A percentile compares a stretch with the other conserved stretches of the same genome.
phyloP scores from a whole-genome alignment of 2,329 filamentous ascomycete genomes.

The Ilyonectria destructans region DNA sequence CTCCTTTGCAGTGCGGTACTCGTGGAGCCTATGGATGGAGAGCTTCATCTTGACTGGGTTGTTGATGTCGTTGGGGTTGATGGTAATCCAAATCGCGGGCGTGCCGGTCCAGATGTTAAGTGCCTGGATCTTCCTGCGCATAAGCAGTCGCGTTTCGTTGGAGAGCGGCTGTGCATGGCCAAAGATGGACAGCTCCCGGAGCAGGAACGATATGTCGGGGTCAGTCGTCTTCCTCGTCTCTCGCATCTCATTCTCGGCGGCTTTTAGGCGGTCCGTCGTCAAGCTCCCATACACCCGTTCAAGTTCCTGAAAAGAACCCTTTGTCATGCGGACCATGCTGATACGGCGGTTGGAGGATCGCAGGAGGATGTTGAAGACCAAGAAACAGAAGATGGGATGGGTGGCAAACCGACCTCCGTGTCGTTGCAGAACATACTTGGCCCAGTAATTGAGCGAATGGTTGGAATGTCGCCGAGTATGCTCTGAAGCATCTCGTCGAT shows the following conservation, averaged over 20 bases:
- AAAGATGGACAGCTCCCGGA: neutral
- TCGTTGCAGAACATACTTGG: conserved; percentile 37
- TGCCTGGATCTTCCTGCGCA: conserved; percentile 11
- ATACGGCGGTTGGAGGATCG: conserved; percentile 24
- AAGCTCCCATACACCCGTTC: no score
- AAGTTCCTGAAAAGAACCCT: no score
- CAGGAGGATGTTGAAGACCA: conserved; percentile 19
- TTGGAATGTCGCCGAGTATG: neutral
- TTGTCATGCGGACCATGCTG: conserved; percentile 3
- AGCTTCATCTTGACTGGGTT: conserved; percentile 34
- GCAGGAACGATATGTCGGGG: neutral
- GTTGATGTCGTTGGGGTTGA: conserved; percentile 34
- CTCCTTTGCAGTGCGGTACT: conserved; percentile 11
- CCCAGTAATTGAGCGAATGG: conserved; percentile 28
- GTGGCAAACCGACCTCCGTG: neutral
- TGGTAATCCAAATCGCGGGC: neutral
- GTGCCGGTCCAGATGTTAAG: conserved; percentile 4
- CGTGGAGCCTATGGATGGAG: conserved; percentile 23
- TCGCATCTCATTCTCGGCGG: no score
- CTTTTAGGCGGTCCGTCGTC: no score
- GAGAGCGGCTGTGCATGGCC: conserved; percentile 8
- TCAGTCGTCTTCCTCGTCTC: neutral
- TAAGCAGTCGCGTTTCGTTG: neutral
- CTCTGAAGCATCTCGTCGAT: conserved; percentile 1
- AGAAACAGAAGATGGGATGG: no score